Evolutionary conservation across 2,329 filamentous ascomycete species (phyloP).

Genomic region (Pseudopithomyces maydicus): DNA sequence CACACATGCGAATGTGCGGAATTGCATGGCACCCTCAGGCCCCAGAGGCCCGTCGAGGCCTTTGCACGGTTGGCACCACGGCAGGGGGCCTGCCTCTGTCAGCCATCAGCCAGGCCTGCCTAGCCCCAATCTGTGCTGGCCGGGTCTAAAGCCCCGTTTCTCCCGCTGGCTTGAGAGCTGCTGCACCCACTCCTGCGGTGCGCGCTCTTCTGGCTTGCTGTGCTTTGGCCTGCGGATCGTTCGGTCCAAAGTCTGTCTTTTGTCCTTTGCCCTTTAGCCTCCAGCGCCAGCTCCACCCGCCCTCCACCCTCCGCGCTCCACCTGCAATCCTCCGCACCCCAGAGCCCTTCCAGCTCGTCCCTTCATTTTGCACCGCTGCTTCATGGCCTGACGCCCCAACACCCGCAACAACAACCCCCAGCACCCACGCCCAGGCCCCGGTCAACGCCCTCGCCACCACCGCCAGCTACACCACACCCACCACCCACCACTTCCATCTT

Average conservation of each 20-base stretch:
- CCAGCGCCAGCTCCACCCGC: conserved; percentile 3
- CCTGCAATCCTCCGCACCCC: conserved; percentile 2
- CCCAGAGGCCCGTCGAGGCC: not conserved
- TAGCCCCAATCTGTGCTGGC: conserved; percentile 19
- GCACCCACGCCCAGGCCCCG: conserved; percentile 19
- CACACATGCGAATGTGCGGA: conserved; percentile 10
- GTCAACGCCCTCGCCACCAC: conserved; percentile 14
- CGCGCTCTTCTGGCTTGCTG: too few relatives aligned
- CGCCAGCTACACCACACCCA: conserved; percentile 10
- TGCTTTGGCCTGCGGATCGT: not conserved
- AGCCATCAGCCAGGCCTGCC: not conserved
- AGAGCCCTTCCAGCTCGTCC: conserved; percentile 27
- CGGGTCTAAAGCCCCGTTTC: conserved; percentile 9
- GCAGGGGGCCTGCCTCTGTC: too few relatives aligned
- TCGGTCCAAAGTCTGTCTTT: not conserved
- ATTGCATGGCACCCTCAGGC: conserved; percentile 6
- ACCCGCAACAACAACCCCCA: not conserved
- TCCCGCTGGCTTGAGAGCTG: conserved; percentile 5
- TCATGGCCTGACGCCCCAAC: not conserved
- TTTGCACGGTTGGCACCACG: not conserved
- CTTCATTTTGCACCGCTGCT: conserved; percentile 21
- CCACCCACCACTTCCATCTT: conserved; percentile 9
- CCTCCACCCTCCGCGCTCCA: conserved; percentile 5
- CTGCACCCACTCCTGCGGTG: too few relatives aligned
- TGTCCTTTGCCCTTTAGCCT: not conserved